Base-by-base conservation (phyloP, 768 basidiomycete genomes). In the Pleurotus djamor region DNA sequence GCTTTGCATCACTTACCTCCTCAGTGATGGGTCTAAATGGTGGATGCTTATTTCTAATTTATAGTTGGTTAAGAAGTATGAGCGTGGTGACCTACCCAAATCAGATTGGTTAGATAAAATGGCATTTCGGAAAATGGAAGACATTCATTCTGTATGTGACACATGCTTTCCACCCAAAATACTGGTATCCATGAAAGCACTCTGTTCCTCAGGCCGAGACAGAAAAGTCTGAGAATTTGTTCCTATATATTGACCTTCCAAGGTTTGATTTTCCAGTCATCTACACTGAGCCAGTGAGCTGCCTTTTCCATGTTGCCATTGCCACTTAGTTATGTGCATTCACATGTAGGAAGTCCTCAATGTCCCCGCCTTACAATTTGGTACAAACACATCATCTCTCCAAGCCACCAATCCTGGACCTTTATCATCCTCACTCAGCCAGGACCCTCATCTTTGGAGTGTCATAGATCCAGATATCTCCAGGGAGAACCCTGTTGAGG, bases 261-360 rank as follows among this genome's bases (percentile, higher is more conserved):
- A 85, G 94, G 37, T 99, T 98, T 68, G 96, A 98, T 69, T 98
- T 98, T 69, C 97, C 97, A 0, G 90, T 99, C 16, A 88, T 98
- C 57, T 99, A 91, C 71, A 92, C 89, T 63, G 96, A 99, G 75
- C 85, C 91, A 7, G 92, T 90, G 44, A 64, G 87, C 76, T 8
- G 5, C 57, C 8, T 35, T 21, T 28, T 38, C 38, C 16, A 4
- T 45, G 35, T 33, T 54, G 12, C 47, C 17, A 13, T 14, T 28
- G 10, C 32, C 37, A 16, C 13, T 17, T 12, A 17, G 16, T 35
- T 59, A 21, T 17, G 6, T 47, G 56, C 63, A 51, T 59, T 35
- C 52, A 58, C 38, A 17, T 47, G 13, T 54, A 83, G 82, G 83
- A 83, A 61, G 64, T 72, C 0, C 72, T 74, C 5, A 75, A 57